A percentile compares a stretch with the other conserved stretches of the same genome.
Conservation (phyloP, 129 eudicot genomes). For the Dittrichia graveolens region DNA sequence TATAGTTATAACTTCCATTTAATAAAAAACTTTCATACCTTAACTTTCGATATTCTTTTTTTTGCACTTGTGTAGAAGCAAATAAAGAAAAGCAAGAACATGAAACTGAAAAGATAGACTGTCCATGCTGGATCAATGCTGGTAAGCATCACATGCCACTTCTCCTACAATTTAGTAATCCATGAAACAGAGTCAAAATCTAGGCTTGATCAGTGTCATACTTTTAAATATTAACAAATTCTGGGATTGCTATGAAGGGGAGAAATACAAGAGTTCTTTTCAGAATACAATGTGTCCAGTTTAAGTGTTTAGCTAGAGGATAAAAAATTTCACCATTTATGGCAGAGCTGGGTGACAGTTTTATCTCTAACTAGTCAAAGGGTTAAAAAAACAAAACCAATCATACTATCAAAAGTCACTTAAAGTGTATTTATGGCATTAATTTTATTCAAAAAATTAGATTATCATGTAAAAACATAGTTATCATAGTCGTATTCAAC, state of each 20-base stretch:
- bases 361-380: background rate
- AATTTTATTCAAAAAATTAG: background rate
- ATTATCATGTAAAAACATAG: background rate
- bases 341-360: background rate
- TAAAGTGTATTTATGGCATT: background rate
- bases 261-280: background rate
- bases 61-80: conserved; percentile 56
- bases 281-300: too few relatives aligned
- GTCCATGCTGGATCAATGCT: conserved; percentile 43
- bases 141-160: conserved; percentile 28
- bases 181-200: conserved; percentile 18
- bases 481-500: background rate
- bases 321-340: background rate
- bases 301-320: too few relatives aligned
- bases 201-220: conserved; percentile 2
- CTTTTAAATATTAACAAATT: background rate
- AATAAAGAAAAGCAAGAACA: conserved; percentile 37
- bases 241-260: background rate
- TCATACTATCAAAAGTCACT: background rate
- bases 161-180: conserved; percentile 49
- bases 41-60: conserved; percentile 70
- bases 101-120: conserved; percentile 32
- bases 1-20: conserved; percentile 17
- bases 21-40: conserved; percentile 44
- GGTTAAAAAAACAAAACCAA: background rate